Evolutionary conservation across 192 early-diverging fungal genomes (phyloP), one percentile per base, ranked within the genome.

Genomic region (Hyaloraphidium curvatum): DNA sequence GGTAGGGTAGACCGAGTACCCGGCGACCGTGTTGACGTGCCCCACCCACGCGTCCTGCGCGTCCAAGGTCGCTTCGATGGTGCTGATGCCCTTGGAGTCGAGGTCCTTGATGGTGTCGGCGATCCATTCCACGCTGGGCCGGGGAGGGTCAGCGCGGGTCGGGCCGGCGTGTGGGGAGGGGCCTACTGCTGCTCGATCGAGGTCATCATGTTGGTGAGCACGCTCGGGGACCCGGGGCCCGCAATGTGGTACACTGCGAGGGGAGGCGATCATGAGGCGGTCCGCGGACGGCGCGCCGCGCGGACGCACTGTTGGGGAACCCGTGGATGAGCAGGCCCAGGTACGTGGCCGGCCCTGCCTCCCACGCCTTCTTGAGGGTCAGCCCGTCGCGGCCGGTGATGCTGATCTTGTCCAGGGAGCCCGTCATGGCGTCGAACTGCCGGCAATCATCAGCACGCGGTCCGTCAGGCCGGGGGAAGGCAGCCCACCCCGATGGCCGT

Each of bases 361-460:
- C 14, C 43, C 43, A 48, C 14, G 43, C 43, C 7, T 48, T 25
- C 43, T 48, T 48, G 43, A 48, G 43, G 4, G 43, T 48, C 17
- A 48, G 14, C 23, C 43, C 43, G 14, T 48, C 7, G 23, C 43
- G 43, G 5, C 43, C 43, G 5, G 5, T 48, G 43, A 48, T 48
- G 11, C 25, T 14, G 23, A 48, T 48, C 43, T 48, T 48, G 43
- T 48, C 43, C 7, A 48, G 43, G 4, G 43, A 14, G 4, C 43
- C 43, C 11, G 43, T 48, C 43, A 48, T 48, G 14, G 43, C 43
- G 25, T 48, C n/a, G n/a, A n/a, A n/a, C n/a, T n/a, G n/a, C n/a
- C n/a, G n/a, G n/a, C n/a, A n/a, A n/a, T n/a, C n/a, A n/a, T n/a
- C n/a, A n/a, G n/a, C n/a, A n/a, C n/a, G n/a, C n/a, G n/a, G n/a